Evolutionary conservation across 2,329 filamentous ascomycete genomes (phyloP).

Genomic region (Zymoseptoria tritici): DNA sequence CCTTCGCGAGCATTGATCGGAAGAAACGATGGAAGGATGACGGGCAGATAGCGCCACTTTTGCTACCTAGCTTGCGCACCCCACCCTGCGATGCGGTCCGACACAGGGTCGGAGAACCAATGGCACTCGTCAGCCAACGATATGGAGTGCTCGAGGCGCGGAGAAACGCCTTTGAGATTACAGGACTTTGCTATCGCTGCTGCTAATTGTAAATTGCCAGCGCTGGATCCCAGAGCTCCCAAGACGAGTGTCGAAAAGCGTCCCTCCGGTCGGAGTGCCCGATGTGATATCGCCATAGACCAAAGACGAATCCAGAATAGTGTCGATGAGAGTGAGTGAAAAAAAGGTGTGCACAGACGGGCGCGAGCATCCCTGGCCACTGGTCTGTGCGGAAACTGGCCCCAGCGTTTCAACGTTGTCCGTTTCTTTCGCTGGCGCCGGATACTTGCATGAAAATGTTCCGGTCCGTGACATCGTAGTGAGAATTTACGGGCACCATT

Average conservation of each 20-base stretch:
- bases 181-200: neutral
- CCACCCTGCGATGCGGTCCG: slow-evolving; percentile 10
- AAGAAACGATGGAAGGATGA: slow-evolving; percentile 8
- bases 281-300: neutral
- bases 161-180: neutral
- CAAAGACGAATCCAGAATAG: neutral
- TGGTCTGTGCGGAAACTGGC: neutral
- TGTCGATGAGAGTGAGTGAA: neutral
- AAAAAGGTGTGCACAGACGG: neutral
- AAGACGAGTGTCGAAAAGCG: neutral
- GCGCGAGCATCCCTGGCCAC: neutral
- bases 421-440: neutral
- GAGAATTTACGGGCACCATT: neutral
- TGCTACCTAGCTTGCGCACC: neutral
- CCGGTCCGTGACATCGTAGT: neutral
- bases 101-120: slow-evolving; percentile 11
- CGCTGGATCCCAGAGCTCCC: neutral
- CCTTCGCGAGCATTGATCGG: slow-evolving; percentile 4
- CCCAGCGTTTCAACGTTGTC: neutral
- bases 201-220: neutral
- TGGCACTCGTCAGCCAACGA: slow-evolving; percentile 3
- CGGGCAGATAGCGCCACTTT: slow-evolving; percentile 12
- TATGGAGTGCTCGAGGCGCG: slow-evolving; percentile 11
- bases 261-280: neutral
- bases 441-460: neutral